Evolutionary conservation across 768 basidiomycete species (phyloP), one percentile per base, ranked within the genome.

Genomic region (Rhizopogon salebrosus): DNA sequence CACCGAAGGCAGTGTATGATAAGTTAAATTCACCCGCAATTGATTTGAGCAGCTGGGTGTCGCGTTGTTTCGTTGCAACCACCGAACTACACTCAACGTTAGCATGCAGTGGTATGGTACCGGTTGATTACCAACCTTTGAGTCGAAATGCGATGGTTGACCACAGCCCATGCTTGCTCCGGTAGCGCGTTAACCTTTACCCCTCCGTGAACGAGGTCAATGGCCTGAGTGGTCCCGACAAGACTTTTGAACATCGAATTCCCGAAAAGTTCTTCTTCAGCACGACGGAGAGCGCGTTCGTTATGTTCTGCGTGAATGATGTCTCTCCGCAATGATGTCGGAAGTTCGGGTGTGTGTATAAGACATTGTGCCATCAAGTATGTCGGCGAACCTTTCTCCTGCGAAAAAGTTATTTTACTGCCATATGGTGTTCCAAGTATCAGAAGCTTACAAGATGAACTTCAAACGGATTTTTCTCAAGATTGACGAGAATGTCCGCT

Each of bases 121-220:
- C 22, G 9, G 16, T 34, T 16, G 20, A 45, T 34, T 4, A 51
- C 74, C 26, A 23, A 77, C 83, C 82, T 85, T 45, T 76, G 72
- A 5, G 79, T 78, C 4, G 83, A 75, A 46, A 90, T 81, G 8
- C 88, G 83, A 60, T 87, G 86, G 62, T 91, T 88, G 27, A 90
- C 76, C 18, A 89, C 66, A 1, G 83, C 86, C 64, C 72, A 82
- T 1, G 80, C 85, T 52, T 71, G 74, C 66, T 92, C 90, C 1
- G 91, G 91, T n/a, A 94, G 77, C n/a, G 89, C 89, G 61, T 92
- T 92, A 27, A 76, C 75, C 67, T 91, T 90, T 26, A 84, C 80
- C 7, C 83, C 85, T 20, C 82, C 83, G n/a, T 50, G 14, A 24
- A 39, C 29, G 29, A 91, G 63, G 60, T 89, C 87, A 48, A 84